These are phyloP conservation scores for Ceratocystis destructans DNA, from an alignment of 2,329 filamentous ascomycete genomes.

Conservation along the genomic window DNA sequence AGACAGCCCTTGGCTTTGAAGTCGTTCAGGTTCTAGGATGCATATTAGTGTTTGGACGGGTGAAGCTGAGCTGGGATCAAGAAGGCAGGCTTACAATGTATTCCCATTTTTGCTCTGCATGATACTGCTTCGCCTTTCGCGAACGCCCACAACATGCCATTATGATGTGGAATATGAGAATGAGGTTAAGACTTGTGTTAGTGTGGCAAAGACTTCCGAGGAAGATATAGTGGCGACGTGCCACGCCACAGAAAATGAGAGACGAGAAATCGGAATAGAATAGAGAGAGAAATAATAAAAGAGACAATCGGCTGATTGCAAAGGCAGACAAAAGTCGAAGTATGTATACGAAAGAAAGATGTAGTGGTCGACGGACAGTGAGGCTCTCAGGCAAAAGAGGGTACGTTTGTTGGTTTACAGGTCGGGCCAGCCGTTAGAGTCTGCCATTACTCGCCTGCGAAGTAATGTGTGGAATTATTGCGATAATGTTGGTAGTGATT, in stretches of 20 bases:
- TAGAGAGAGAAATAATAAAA: background rate
- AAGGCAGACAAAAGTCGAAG: background rate
- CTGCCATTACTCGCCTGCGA: constrained; percentile 20
- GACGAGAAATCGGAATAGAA: background rate
- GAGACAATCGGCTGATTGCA: too few relatives aligned
- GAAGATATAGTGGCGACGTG: background rate
- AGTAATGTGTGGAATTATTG: constrained; percentile 11
- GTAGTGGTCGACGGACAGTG: background rate
- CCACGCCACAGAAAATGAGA: background rate
- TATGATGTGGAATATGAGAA: background rate
- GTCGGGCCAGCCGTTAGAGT: constrained; percentile 18
- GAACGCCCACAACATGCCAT: constrained; percentile 56
- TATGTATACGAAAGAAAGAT: background rate
- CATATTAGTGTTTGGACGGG: constrained; percentile 21
- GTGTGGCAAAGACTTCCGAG: background rate
- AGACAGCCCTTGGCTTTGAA: constrained; percentile 75
- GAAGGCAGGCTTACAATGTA: constrained; percentile 53
- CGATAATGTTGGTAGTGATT: background rate
- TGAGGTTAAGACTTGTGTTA: background rate
- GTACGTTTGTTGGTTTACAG: background rate
- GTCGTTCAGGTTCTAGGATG: constrained; percentile 41
- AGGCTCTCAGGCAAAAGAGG: background rate
- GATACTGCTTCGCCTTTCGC: constrained; percentile 48
- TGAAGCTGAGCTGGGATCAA: background rate
- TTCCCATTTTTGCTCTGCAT: constrained; percentile 84